phyloP scores from a whole-genome alignment of 2,329 filamentous ascomycete genomes.

The Capronia epimyces region DNA sequence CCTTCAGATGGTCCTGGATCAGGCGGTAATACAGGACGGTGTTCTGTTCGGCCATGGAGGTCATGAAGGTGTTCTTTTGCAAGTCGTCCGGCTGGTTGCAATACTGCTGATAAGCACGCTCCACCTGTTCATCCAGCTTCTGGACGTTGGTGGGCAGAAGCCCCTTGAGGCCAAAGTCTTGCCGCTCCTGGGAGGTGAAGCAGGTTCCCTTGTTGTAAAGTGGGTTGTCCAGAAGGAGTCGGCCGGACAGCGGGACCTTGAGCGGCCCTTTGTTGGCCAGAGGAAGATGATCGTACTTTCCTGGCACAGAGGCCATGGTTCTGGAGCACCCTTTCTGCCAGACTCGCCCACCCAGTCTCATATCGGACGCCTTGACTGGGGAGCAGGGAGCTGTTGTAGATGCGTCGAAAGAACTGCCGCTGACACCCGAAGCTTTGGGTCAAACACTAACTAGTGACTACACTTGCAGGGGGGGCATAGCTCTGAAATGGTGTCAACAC shows the following conservation, averaged over 20 bases:
- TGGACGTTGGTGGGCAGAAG: conserved; percentile 68
- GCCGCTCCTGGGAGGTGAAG: conserved; percentile 64
- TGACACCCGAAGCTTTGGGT: too few relatives aligned
- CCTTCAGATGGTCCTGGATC: conserved; percentile 69
- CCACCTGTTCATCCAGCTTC: conserved; percentile 68
- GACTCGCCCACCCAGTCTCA: background rate
- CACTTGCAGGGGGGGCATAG: too few relatives aligned
- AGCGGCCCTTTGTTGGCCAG: conserved; percentile 32
- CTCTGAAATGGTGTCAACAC: too few relatives aligned
- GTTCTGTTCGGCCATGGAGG: conserved; percentile 79
- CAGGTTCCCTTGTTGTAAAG: conserved; percentile 81
- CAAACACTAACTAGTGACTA: too few relatives aligned
- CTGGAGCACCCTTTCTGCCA: background rate
- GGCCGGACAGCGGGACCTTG: conserved; percentile 37
- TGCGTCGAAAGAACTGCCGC: background rate
- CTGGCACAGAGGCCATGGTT: conserved; percentile 3
- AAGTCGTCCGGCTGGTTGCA: conserved; percentile 55
- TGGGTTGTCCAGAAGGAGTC: conserved; percentile 57
- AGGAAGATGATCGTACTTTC: conserved; percentile 33
- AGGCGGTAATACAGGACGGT: conserved; percentile 72
- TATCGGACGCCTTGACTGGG: background rate
- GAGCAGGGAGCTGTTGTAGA: too few relatives aligned
- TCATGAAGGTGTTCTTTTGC: conserved; percentile 83
- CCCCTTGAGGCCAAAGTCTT: conserved; percentile 64
- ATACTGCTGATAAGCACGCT: conserved; percentile 78